Percentiles rank a stretch among this genome's conserved stretches.
Evolutionary conservation across 2,329 filamentous ascomycete genomes (phyloP).

Genomic region (Fusarium phyllophilum): DNA sequence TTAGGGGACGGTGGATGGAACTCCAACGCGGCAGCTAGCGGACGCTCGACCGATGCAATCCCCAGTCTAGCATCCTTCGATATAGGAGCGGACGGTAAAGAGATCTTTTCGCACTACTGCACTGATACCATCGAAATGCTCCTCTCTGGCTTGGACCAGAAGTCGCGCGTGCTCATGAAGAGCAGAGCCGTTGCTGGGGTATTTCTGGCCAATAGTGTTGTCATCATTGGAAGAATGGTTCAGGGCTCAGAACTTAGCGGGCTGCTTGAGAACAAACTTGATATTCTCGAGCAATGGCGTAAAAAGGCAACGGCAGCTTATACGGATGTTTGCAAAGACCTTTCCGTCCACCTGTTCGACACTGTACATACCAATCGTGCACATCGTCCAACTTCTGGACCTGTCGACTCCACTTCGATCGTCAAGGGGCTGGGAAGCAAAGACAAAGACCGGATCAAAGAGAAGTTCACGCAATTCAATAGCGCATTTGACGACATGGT

Average conservation of each 20-base stretch:
- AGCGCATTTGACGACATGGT: constrained; percentile 89
- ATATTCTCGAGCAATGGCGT: constrained; percentile 81
- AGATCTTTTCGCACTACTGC: constrained; percentile 91
- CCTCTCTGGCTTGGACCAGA: constrained; percentile 78
- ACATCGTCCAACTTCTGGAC: constrained; percentile 76
- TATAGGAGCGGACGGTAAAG: constrained; percentile 85
- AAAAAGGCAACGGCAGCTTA: constrained; percentile 88
- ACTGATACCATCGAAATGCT: constrained; percentile 87
- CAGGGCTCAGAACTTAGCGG: constrained; percentile 80
- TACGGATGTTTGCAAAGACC: constrained; percentile 87
- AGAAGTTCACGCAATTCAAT: constrained; percentile 95
- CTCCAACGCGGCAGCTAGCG: constrained; percentile 59
- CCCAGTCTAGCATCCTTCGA: constrained; percentile 84
- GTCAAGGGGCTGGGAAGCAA: constrained; percentile 86
- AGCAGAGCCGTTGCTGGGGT: constrained; percentile 84
- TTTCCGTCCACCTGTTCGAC: constrained; percentile 85
- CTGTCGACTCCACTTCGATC: constrained; percentile 83
- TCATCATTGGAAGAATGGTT: constrained; percentile 86
- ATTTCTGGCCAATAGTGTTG: constrained; percentile 89
- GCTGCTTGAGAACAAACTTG: constrained; percentile 74
- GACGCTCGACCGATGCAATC: constrained; percentile 70
- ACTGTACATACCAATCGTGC: constrained; percentile 88
- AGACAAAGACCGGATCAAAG: constrained; percentile 95
- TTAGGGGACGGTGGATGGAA: constrained; percentile 94
- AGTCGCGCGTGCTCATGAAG: constrained; percentile 77